Conservation (phyloP, 352 stramenopile species). For the Globisporangium rhizosaccharum region DNA sequence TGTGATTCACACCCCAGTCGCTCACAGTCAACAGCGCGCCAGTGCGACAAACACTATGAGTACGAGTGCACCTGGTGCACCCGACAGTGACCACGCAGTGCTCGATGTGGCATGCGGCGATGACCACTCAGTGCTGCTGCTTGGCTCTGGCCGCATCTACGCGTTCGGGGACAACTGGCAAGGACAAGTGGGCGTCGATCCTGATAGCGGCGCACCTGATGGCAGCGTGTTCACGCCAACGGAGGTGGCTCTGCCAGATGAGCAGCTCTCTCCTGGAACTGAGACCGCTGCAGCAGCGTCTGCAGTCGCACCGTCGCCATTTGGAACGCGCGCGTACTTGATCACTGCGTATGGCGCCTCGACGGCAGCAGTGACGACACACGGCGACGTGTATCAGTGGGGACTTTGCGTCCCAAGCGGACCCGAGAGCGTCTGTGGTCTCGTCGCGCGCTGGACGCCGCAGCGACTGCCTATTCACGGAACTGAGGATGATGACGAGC, state of each 20-base stretch:
- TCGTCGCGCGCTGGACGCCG: conserved; percentile 21
- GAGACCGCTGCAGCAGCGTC: not conserved
- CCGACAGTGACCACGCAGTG: not conserved
- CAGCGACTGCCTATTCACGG: conserved; percentile 16
- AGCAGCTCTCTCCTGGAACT: not conserved
- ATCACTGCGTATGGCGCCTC: conserved; percentile 25
- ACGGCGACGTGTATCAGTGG: conserved; percentile 31
- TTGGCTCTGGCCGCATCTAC: conserved; percentile 33
- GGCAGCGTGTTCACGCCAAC: conserved; percentile 7
- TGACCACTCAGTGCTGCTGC: conserved; percentile 61
- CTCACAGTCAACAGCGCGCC: not conserved
- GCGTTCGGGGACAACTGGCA: conserved; percentile 66
- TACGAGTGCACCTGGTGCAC: not conserved
- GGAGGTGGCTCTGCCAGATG: not conserved
- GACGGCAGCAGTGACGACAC: conserved; percentile 18
- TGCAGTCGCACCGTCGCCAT: not conserved
- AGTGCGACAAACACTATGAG: not conserved
- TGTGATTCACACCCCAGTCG: conserved; percentile 1
- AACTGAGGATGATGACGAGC: not conserved
- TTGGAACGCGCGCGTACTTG: conserved; percentile 18
- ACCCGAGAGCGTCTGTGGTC: conserved; percentile 25
- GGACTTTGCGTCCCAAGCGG: conserved; percentile 26
- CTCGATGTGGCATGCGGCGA: conserved; percentile 59
- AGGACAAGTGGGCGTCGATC: conserved; percentile 62
- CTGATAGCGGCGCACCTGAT: conserved; percentile 3